Evolutionary conservation across 1,284 basidiomycete species (phyloP).

Genomic region (Kwoniella shivajii): DNA sequence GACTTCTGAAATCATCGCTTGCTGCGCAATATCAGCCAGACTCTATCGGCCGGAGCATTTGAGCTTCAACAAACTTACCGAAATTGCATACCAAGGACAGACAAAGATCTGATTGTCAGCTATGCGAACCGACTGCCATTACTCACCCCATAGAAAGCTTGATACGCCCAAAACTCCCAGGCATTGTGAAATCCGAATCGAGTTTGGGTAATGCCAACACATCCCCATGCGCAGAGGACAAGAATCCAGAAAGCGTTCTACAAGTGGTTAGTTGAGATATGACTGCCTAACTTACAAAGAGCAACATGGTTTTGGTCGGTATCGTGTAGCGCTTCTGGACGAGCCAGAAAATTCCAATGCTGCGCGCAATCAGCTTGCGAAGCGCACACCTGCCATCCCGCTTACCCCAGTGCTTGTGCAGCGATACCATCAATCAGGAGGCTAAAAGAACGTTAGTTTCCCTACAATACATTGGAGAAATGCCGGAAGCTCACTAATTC

Average conservation of each 20-base stretch:
- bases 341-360: constrained; percentile 68
- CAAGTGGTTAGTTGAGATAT: constrained; percentile 61
- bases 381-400: background rate
- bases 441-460: constrained; percentile 54
- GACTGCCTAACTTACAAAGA: constrained; percentile 52
- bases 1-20: constrained; percentile 83
- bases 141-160: constrained; percentile 67
- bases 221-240: constrained; percentile 65
- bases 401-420: constrained; percentile 71
- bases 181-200: constrained; percentile 77
- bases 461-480: background rate
- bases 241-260: constrained; percentile 49
- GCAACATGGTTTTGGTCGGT: constrained; percentile 66
- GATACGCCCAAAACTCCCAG: constrained; percentile 85
- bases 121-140: background rate
- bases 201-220: constrained; percentile 78
- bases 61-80: constrained; percentile 24
- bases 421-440: constrained; percentile 75
- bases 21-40: constrained; percentile 53
- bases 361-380: background rate
- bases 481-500: constrained; percentile 36
- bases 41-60: background rate
- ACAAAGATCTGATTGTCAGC: constrained; percentile 62
- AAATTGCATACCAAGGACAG: constrained; percentile 80
- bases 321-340: constrained; percentile 72